These are phyloP conservation scores for Geranomyces michiganensis DNA, from an alignment of 192 early-diverging fungal genomes.

Conservation along the genomic window DNA sequence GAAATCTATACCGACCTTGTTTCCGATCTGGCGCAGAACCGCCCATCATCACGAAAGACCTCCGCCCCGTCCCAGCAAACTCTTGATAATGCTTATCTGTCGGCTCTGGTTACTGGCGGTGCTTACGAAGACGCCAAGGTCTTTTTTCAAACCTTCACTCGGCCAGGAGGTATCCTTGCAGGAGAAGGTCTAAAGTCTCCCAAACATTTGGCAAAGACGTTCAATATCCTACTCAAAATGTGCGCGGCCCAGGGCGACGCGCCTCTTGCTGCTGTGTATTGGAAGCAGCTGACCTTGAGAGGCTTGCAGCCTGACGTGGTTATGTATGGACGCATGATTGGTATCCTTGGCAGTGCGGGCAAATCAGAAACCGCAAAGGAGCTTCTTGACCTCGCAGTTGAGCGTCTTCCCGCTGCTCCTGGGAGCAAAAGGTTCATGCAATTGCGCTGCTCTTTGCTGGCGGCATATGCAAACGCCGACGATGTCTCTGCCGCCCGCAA, in stretches of 20 bases:
- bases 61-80: background rate
- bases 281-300: conserved; percentile 12
- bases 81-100: conserved; percentile 16
- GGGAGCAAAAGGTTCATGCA: conserved; percentile 14
- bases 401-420: background rate
- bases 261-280: background rate
- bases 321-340: conserved; percentile 34
- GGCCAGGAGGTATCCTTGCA: conserved; percentile 12
- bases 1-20: conserved; percentile 4
- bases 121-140: background rate
- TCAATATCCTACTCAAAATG: conserved; percentile 30
- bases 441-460: conserved; percentile 21
- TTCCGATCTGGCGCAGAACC: background rate
- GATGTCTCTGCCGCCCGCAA: conserved; percentile 11
- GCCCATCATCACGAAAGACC: background rate
- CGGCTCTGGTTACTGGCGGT: conserved; percentile 7
- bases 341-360: conserved; percentile 7
- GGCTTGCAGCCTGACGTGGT: conserved; percentile 22
- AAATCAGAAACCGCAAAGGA: background rate
- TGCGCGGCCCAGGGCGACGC: conserved; percentile 6
- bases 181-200: background rate
- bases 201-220: background rate
- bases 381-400: conserved; percentile 16
- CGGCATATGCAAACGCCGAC: conserved; percentile 28
- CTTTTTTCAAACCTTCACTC: background rate